These are phyloP conservation scores for Sclerospora graminicola DNA, from an alignment of 352 stramenopile genomes.

Conservation along the genomic window DNA sequence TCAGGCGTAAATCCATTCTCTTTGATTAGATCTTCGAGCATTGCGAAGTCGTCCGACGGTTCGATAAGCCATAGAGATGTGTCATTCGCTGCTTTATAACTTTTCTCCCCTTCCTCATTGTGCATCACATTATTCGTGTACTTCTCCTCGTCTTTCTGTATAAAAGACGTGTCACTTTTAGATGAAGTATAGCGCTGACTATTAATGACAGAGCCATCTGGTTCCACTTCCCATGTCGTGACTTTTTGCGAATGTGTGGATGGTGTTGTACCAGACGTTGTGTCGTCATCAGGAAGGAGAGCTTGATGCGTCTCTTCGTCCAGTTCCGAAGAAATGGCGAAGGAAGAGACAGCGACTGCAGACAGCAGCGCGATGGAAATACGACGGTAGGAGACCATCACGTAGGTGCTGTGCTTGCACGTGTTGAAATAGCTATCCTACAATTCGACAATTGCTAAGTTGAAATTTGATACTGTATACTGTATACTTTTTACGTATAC, in stretches of 20 bases:
- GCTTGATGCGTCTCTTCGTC: slow-evolving; percentile 3
- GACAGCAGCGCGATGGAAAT: too few species aligned
- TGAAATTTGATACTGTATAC: too few species aligned
- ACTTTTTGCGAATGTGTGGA: slow-evolving; percentile 1
- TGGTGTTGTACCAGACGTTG: slow-evolving; percentile 1
- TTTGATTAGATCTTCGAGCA: slow-evolving; percentile 38
- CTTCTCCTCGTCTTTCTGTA: background rate
- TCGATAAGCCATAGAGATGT: slow-evolving; percentile 11
- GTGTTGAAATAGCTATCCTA: too few species aligned
- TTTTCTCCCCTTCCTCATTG: slow-evolving; percentile 1
- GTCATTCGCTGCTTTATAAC: background rate
- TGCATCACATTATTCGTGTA: background rate
- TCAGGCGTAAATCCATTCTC: slow-evolving; percentile 33
- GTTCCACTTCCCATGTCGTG: slow-evolving; percentile 14
- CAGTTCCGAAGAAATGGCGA: too few species aligned
- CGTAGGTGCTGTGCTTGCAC: too few species aligned
- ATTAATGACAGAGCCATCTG: slow-evolving; percentile 8
- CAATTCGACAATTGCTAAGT: too few species aligned
- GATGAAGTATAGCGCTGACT: too few species aligned
- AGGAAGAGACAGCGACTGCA: too few species aligned
- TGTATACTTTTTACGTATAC: too few species aligned
- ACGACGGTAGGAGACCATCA: too few species aligned
- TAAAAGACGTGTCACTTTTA: too few species aligned
- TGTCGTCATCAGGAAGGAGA: background rate
- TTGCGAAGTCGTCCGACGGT: slow-evolving; percentile 36